Evolutionary conservation across 2,329 filamentous ascomycete genomes (phyloP).

Genomic region (Annulohypoxylon truncatum): DNA sequence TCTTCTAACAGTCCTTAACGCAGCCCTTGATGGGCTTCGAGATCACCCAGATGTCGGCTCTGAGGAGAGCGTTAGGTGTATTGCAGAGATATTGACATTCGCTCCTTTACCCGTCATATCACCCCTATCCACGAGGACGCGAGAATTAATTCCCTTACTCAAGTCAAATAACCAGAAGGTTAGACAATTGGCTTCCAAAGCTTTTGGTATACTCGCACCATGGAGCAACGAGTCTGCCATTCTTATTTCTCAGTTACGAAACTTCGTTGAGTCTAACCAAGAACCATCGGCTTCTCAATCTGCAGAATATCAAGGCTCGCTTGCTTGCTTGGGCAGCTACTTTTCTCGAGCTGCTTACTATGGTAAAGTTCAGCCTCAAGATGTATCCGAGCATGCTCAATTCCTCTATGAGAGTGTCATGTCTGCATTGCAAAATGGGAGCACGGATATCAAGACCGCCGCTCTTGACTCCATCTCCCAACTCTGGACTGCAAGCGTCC

Average conservation of each 20-base stretch:
- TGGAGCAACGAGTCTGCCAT: slow-evolving; percentile 63
- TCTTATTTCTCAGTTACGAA: slow-evolving; percentile 53
- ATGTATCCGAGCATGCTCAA: slow-evolving; percentile 42
- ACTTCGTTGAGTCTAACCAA: slow-evolving; percentile 41
- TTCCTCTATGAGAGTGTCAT: slow-evolving; percentile 41
- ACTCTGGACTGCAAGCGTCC: slow-evolving; percentile 50
- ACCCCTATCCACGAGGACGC: slow-evolving; percentile 58
- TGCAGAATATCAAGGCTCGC: slow-evolving; percentile 49
- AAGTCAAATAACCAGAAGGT: slow-evolving; percentile 78
- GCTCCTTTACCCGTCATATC: slow-evolving; percentile 48
- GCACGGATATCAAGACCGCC: slow-evolving; percentile 43
- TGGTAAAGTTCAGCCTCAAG: slow-evolving; percentile 34
- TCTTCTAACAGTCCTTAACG: slow-evolving; percentile 61
- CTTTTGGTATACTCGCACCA: slow-evolving; percentile 80
- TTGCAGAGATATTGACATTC: slow-evolving; percentile 48
- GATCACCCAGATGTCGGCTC: slow-evolving; percentile 53
- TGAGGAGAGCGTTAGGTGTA: slow-evolving; percentile 47
- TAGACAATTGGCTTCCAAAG: slow-evolving; percentile 73
- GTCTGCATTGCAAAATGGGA: slow-evolving; percentile 33
- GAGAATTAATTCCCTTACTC: slow-evolving; percentile 69
- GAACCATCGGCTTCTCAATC: slow-evolving; percentile 46
- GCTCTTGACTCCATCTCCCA: slow-evolving; percentile 49
- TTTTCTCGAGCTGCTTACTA: slow-evolving; percentile 46
- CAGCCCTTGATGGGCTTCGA: slow-evolving; percentile 69
- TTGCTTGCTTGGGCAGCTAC: slow-evolving; percentile 47